These are phyloP conservation scores for Neoboletus brunneissimus DNA, from an alignment of 768 basidiomycete species.

Conservation along the genomic window DNA sequence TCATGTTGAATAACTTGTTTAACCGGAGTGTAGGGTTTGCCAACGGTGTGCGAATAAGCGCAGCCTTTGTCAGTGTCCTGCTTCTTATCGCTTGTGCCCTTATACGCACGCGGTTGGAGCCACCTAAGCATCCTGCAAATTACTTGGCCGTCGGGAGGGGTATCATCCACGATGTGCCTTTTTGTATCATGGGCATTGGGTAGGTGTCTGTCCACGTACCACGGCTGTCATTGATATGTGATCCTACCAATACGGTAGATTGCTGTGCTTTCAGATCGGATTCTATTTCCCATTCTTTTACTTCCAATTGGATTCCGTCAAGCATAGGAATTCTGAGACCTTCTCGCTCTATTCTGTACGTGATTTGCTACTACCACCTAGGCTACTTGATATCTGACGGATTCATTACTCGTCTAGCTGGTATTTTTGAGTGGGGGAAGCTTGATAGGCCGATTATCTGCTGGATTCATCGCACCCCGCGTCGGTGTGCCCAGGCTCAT, in stretches of 20 bases:
- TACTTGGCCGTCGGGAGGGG: conserved; percentile 18
- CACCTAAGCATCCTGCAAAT: conserved; percentile 17
- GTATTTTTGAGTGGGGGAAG: conserved; percentile 52
- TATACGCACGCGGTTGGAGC: conserved; percentile 41
- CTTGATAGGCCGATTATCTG: conserved; percentile 49
- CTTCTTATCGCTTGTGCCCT: conserved; percentile 34
- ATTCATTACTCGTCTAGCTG: conserved; percentile 32
- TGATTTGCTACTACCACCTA: background rate
- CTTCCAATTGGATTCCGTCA: conserved; percentile 51
- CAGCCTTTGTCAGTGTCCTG: conserved; percentile 38
- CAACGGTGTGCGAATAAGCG: conserved; percentile 49
- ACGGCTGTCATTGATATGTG: background rate
- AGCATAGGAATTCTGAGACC: conserved; percentile 42
- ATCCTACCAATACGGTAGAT: conserved; percentile 2
- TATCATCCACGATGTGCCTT: conserved; percentile 15
- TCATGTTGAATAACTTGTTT: conserved; percentile 32
- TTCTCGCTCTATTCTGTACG: conserved; percentile 57
- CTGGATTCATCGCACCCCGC: conserved; percentile 40
- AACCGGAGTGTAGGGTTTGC: conserved; percentile 35
- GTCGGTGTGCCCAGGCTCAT: conserved; percentile 45
- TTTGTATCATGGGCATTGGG: conserved; percentile 20
- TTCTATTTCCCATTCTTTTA: conserved; percentile 55
- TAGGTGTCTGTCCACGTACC: conserved; percentile 6
- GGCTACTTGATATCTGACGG: background rate
- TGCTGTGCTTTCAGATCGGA: conserved; percentile 32